Conservation (phyloP, 2,329 filamentous ascomycete species). For the Pseudocercospora musae region DNA sequence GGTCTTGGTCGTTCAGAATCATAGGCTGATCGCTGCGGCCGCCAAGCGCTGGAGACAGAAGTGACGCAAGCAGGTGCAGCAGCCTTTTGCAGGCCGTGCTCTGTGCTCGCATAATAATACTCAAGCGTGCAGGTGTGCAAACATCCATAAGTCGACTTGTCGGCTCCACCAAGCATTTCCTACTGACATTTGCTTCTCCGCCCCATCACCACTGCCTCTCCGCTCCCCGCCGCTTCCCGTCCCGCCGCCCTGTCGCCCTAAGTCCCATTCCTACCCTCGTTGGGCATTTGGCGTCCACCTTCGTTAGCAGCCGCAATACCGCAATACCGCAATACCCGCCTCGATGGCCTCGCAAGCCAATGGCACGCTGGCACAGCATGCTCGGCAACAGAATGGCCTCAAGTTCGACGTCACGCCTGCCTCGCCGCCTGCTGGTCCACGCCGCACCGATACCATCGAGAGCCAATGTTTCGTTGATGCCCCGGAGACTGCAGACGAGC, state of each 20-base stretch:
- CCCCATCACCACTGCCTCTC: neutral
- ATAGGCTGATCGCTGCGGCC: neutral
- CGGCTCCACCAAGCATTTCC: neutral
- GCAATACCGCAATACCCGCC: neutral
- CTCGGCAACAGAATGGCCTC: slow-evolving; percentile 2
- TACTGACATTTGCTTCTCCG: neutral
- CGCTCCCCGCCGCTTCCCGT: too few species aligned
- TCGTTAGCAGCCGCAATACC: neutral
- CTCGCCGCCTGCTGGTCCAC: slow-evolving; percentile 12
- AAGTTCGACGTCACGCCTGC: slow-evolving; percentile 15
- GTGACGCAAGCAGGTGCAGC: neutral
- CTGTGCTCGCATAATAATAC: neutral
- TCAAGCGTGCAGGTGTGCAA: neutral
- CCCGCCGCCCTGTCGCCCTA: neutral
- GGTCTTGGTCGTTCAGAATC: neutral
- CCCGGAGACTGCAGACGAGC: slow-evolving; percentile 23
- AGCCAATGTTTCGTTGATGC: slow-evolving; percentile 32
- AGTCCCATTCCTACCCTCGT: neutral
- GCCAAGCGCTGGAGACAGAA: neutral
- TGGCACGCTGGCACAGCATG: slow-evolving; percentile 1
- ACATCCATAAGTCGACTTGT: neutral
- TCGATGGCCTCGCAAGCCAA: slow-evolving; percentile 10
- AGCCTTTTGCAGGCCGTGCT: neutral
- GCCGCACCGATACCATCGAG: slow-evolving; percentile 30
- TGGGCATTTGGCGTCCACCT: neutral